phyloP scores from a whole-genome alignment of 2,329 filamentous ascomycete species.

The Colletotrichum noveboracense region DNA sequence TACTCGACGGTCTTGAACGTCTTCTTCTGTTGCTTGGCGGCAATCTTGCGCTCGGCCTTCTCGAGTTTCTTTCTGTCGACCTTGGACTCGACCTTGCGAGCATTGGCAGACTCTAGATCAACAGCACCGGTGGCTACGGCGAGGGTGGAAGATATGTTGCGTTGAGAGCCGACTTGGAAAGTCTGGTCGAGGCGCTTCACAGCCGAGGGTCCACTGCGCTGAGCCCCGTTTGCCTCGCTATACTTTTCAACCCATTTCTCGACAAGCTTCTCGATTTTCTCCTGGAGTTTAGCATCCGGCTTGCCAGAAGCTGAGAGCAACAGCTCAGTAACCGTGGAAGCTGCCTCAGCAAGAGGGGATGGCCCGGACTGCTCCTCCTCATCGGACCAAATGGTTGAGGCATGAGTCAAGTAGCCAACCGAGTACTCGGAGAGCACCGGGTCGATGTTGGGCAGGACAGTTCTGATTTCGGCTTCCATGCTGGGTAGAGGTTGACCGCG shows the following conservation, averaged over 20 bases:
- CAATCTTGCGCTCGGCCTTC: constrained; percentile 97
- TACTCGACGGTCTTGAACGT: constrained; percentile 98
- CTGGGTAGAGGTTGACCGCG: constrained; percentile 14
- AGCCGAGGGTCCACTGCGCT: constrained; percentile 74
- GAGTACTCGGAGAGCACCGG: constrained; percentile 91
- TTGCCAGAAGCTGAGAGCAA: constrained; percentile 93
- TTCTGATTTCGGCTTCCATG: constrained; percentile 90
- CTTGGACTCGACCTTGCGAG: constrained; percentile 93
- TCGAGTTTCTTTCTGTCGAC: constrained; percentile 99
- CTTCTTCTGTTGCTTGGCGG: constrained; percentile 98
- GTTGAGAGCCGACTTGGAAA: constrained; percentile 90
- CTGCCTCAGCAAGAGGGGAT: constrained; percentile 85
- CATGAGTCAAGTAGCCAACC: constrained; percentile 92
- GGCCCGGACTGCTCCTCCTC: constrained; percentile 69
- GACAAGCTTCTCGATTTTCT: constrained; percentile 81
- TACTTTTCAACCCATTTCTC: constrained; percentile 89
- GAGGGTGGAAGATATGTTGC: constrained; percentile 95
- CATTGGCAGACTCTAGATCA: constrained; percentile 92
- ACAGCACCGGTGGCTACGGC: constrained; percentile 84
- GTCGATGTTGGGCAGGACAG: constrained; percentile 85
- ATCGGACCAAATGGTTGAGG: constrained; percentile 84
- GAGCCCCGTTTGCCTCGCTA: constrained; percentile 73
- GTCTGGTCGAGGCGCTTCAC: constrained; percentile 91
- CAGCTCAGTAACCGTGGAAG: constrained; percentile 82
- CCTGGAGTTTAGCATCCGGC: constrained; percentile 72